These are phyloP conservation scores for Sarcodon aspratus DNA, from an alignment of 768 basidiomycete genomes.

Conservation along the genomic window DNA sequence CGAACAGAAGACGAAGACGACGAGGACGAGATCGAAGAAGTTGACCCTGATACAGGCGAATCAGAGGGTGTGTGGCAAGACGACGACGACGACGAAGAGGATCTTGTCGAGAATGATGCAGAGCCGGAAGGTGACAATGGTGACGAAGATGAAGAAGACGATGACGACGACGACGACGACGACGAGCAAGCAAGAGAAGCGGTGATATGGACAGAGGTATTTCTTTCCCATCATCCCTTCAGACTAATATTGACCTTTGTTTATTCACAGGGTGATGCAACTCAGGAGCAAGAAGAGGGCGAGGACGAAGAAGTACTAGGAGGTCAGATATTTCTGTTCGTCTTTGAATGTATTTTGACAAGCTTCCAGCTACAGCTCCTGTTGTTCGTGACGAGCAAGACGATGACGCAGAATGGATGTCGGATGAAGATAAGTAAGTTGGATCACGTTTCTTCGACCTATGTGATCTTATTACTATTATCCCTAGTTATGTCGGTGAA, in stretches of 20 bases:
- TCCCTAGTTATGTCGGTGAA: conserved; percentile 12
- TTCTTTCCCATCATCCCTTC: not conserved
- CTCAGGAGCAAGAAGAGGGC: conserved; percentile 25
- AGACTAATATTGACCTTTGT: not conserved
- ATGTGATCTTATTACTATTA: conserved; percentile 10
- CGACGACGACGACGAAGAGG: conserved; percentile 61
- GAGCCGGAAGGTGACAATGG: conserved; percentile 35
- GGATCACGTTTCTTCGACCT: not conserved
- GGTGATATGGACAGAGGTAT: conserved; percentile 27
- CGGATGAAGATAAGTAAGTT: conserved; percentile 40
- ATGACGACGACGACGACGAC: conserved; percentile 23
- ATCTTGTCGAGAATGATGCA: conserved; percentile 34
- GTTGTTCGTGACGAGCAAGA: conserved; percentile 38
- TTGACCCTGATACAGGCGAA: conserved; percentile 46
- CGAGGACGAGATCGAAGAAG: conserved; percentile 54
- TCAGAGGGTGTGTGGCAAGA: conserved; percentile 53
- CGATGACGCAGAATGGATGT: conserved; percentile 47
- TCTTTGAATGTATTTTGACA: not conserved
- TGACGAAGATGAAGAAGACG: conserved; percentile 22
- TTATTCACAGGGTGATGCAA: conserved; percentile 13
- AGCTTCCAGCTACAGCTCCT: not conserved
- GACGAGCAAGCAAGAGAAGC: conserved; percentile 29
- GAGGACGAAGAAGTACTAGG: conserved; percentile 49
- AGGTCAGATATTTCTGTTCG: conserved; percentile 19
- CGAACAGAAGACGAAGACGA: conserved; percentile 49